Evolutionary conservation across 2,329 filamentous ascomycete species (phyloP), one percentile per base, ranked within the genome.

Genomic region (Penicillium brevicompactum): DNA sequence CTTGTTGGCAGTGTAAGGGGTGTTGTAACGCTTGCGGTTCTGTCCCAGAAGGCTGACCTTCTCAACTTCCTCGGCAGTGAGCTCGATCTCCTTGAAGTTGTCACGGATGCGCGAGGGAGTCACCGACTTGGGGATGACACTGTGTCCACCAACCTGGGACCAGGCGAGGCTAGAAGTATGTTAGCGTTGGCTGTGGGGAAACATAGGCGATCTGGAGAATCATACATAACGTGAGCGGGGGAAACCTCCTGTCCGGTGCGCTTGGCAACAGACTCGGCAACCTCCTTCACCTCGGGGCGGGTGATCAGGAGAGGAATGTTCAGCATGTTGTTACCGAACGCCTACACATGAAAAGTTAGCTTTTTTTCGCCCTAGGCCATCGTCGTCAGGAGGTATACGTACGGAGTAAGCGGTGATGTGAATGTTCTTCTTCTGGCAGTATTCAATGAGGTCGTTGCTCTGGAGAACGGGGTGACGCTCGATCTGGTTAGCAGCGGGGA

Each of bases 381-480:
- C 34, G 30, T 31, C 5, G 38, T 24, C 14, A n/a, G 5, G 5
- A 11, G 18, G 9, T 5, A 14, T 14, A 49, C 70, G 45, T 66
- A 74, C 86, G 40, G 83, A 87, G 73, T 88, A 88, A 4, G 85
- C 85, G 64, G 84, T 82, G 45, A 88, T 70, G 56, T 84, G 76
- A 58, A 89, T 87, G 57, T 77, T 77, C 69, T 87, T 82, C 60
- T 78, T 70, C 50, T 81, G 72, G 73, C 81, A 85, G 71, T 81
- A 85, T 13, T 80, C 74, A 7, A 87, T 70, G 27, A 90, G 73
- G 16, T 82, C 76, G 2, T 75, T 74, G 67, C 84, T 87, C 68
- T 88, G 87, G 10, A 89, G 78, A 64, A 87, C 87, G 2, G 87
- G 85, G 69, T 89, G 86, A 49, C 84, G 84, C 69, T 89, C 87